Evolutionary conservation across 2,329 filamentous ascomycete genomes (phyloP).

Genomic region (Alternaria metachromatica): DNA sequence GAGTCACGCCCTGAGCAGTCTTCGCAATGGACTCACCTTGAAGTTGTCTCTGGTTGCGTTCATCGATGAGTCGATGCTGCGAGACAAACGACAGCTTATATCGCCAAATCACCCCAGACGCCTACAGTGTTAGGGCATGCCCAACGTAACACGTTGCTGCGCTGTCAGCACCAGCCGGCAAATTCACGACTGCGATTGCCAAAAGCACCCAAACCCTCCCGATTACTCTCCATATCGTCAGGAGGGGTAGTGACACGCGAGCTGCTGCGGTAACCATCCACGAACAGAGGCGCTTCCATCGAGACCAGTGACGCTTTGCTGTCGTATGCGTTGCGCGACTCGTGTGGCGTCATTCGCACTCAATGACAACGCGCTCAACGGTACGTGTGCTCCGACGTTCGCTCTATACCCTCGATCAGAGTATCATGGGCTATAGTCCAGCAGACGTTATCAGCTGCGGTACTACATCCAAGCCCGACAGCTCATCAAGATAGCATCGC

Average conservation of each 20-base stretch:
- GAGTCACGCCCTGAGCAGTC: not conserved
- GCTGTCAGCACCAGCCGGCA: slow-evolving; percentile 1
- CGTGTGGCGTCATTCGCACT: not conserved
- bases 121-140: not conserved
- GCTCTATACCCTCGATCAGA: not conserved
- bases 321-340: not conserved
- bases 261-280: not conserved
- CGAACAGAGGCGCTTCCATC: not conserved
- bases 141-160: slow-evolving; percentile 4
- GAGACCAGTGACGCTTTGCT: slow-evolving; percentile 2
- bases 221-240: not conserved
- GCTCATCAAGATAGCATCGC: slow-evolving; percentile 7
- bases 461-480: not conserved
- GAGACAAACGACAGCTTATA: not conserved
- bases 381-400: not conserved
- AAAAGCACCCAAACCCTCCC: slow-evolving; percentile 20
- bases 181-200: slow-evolving; percentile 16
- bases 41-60: not conserved
- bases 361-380: not conserved
- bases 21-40: not conserved
- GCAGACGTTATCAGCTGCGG: not conserved
- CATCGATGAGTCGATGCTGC: not conserved
- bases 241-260: slow-evolving; percentile 18
- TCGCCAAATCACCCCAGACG: not conserved
- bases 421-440: not conserved